phyloP scores from a whole-genome alignment of 306 rosid genomes.

The Senna siamea region DNA sequence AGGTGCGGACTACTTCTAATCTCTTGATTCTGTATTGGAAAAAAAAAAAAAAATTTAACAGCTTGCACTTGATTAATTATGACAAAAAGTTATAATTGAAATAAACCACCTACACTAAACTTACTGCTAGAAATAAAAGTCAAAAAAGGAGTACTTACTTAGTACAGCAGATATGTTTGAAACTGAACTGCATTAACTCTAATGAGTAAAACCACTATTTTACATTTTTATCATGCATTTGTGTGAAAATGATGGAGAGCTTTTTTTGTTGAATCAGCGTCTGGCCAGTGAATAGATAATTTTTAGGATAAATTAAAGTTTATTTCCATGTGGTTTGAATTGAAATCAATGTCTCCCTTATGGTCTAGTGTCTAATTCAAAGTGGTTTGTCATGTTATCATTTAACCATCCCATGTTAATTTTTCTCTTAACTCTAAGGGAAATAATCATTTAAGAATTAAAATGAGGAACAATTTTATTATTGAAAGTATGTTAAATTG shows the following conservation, averaged over 20 bases:
- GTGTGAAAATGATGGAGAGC: neutral
- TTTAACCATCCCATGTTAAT: neutral
- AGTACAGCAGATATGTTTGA: neutral
- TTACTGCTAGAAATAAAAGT: neutral
- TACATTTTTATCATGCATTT: neutral
- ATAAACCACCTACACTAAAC: conserved; percentile 1
- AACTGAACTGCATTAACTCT: neutral
- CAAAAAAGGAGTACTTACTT: neutral
- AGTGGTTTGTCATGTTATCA: neutral
- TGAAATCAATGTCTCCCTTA: too few relatives aligned
- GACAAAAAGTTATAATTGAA: conserved; percentile 6
- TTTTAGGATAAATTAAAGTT: too few relatives aligned
- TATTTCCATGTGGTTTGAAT: too few relatives aligned
- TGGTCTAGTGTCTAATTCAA: neutral
- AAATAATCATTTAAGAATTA: too few relatives aligned
- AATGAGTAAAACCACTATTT: neutral
- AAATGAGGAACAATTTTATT: too few relatives aligned
- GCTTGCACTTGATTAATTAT: conserved; percentile 13
- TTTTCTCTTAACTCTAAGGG: too few relatives aligned
- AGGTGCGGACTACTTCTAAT: conserved; percentile 51
- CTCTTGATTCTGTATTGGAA: conserved; percentile 5
- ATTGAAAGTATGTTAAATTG: too few relatives aligned
- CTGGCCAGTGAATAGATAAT: neutral
- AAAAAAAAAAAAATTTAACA: neutral
- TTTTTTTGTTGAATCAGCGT: neutral